A percentile compares a stretch with the other conserved stretches of the same genome.
These are phyloP conservation scores for Solanum bulbocastanum DNA, from an alignment of 257 asterid genomes.

Conservation along the genomic window DNA sequence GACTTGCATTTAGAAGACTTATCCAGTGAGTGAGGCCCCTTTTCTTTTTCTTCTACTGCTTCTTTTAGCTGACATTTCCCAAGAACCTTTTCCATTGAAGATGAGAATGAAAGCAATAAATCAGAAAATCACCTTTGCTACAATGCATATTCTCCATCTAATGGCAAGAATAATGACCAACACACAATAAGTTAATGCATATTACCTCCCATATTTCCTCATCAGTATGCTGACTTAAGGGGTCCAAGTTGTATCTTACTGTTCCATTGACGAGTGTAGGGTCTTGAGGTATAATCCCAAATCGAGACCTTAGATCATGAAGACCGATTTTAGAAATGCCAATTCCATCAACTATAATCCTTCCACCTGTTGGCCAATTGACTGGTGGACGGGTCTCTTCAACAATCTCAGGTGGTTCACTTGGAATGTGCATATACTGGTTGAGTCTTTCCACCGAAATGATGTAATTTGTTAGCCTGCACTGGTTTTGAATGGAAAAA, in stretches of 20 bases:
- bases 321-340: constrained; percentile 71
- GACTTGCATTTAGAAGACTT: constrained; percentile 1
- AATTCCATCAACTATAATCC: constrained; percentile 74
- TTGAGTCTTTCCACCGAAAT: constrained; percentile 88
- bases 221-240: constrained; percentile 62
- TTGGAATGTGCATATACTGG: constrained; percentile 81
- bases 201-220: constrained; percentile 83
- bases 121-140: no score
- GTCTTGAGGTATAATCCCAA: constrained; percentile 94
- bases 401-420: constrained; percentile 83
- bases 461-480: constrained; percentile 73
- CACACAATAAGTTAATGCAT: no score
- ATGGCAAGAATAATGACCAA: no score
- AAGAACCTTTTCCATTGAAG: constrained; percentile 4
- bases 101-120: no score
- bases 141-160: no score
- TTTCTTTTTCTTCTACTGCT: constrained; percentile 69
- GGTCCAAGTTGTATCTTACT: constrained; percentile 89
- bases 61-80: constrained; percentile 85
- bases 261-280: constrained; percentile 90
- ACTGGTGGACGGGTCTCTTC: constrained; percentile 59
- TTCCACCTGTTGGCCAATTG: constrained; percentile 76
- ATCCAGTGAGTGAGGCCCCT: constrained; percentile 70
- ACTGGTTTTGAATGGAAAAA: constrained; percentile 75
- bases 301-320: constrained; percentile 79